A percentile compares a stretch with the other conserved stretches of the same genome.
phyloP scores from a whole-genome alignment of 2,329 filamentous ascomycete genomes.

The Fusarium phyllophilum region DNA sequence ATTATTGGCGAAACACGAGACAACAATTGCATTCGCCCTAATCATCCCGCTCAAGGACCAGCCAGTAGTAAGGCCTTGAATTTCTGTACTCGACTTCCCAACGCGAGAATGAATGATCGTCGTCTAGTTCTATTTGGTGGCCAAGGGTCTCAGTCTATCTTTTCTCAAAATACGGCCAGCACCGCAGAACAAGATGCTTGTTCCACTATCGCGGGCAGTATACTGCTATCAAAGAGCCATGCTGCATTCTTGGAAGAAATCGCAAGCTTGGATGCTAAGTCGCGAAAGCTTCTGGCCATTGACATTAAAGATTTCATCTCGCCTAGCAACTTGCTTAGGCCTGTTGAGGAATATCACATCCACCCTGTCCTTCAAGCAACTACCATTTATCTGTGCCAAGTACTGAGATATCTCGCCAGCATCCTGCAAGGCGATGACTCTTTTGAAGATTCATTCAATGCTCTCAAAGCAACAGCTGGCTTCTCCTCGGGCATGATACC shows the following conservation, averaged over 20 bases:
- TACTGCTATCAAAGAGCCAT: neutral
- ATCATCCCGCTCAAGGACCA: neutral
- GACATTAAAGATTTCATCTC: neutral
- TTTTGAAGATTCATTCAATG: neutral
- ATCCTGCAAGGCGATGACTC: neutral
- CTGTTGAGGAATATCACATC: neutral
- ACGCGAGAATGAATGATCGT: neutral
- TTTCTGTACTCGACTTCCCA: neutral
- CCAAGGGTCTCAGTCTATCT: neutral
- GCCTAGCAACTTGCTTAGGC: neutral
- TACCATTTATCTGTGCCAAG: neutral
- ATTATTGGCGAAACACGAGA: no score
- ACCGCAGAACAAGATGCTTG: neutral
- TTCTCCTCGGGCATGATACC: slow-evolving; percentile 1
- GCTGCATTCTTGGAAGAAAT: neutral
- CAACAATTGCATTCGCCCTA: no score
- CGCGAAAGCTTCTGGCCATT: neutral
- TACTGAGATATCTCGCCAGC: neutral
- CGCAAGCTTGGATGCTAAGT: neutral
- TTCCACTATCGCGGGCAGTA: neutral
- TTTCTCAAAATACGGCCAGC: neutral
- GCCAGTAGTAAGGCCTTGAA: neutral
- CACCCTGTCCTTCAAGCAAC: neutral
- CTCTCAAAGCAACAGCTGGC: neutral
- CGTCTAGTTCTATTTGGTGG: neutral